Base-by-base conservation (phyloP, 2,329 filamentous ascomycete species). In the Arthrobotrys musiformis region DNA sequence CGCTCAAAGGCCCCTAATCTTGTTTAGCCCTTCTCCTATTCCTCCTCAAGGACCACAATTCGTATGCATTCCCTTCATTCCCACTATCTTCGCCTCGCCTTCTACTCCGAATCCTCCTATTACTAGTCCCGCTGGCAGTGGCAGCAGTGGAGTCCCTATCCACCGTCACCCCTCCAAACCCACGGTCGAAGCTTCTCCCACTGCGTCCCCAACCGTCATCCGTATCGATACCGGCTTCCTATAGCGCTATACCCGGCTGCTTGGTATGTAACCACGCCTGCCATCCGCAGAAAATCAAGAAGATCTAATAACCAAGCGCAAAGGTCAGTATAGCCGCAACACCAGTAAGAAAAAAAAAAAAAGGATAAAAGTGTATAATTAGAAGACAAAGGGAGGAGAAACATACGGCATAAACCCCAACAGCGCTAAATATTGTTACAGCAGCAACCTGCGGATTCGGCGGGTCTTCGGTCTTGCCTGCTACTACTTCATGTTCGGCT, bases 211-310 rank as follows among this genome's bases (percentile, higher is more conserved):
- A 40, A 58, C 73, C 73, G 50, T 70, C 73, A 67, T 77, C 73
- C 73, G 73, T 70, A 77, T 77, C 73, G 73, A 77, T 77, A 77
- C 61, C 73, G 42, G 66, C 44, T 61, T 77, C 73, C 73, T 77
- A 77, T 62, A 77, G 73, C 37, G 73, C 73, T 66, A 77, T 77
- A 24, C 73, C 44, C n/a, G 73, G 73, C 84, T 94, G 91, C 84
- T 93, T 90, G 81, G 93, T 85, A 84, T 98, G 93, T 78, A 97
- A 88, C 82, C 92, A 89, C 79, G 93, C 94, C 84, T 98, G 94
- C 80, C 94, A 89, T 72, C 91, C 92, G 85, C 94, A 98, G 85
- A 97, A 97, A 61, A 96, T 87, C 70, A 97, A 88, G 87, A 98
- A 98, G 17, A 88, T 90, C 94, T 96, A 79, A 52, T 7, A 15